phyloP scores from a whole-genome alignment of 768 basidiomycete genomes.

The Amanita fuliginea region DNA sequence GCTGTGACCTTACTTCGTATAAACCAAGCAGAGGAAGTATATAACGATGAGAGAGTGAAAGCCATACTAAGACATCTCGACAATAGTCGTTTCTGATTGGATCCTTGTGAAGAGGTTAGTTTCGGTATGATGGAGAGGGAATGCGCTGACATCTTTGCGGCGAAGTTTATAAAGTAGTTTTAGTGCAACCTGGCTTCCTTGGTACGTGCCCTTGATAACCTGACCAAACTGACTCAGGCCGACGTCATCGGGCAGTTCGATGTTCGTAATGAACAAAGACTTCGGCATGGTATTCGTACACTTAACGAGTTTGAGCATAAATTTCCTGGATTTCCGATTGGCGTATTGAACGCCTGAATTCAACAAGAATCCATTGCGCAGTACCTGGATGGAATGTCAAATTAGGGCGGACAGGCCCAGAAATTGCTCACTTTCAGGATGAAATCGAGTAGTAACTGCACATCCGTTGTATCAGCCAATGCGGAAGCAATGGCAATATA shows the following conservation, averaged over 20 bases:
- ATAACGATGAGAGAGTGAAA: neutral
- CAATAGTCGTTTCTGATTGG: neutral
- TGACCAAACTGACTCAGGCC: neutral
- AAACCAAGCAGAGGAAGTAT: neutral
- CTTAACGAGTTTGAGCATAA: neutral
- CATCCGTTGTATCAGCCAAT: neutral
- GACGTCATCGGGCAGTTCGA: neutral
- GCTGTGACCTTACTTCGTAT: neutral
- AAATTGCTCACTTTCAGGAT: neutral
- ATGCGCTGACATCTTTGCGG: neutral
- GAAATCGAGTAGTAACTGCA: neutral
- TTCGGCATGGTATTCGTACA: neutral
- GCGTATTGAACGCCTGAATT: neutral
- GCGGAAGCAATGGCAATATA: neutral
- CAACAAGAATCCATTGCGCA: neutral
- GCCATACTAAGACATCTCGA: neutral
- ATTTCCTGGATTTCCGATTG: neutral
- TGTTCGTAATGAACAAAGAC: neutral
- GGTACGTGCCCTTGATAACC: neutral
- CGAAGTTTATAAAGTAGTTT: neutral
- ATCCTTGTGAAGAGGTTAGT: neutral
- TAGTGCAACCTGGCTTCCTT: neutral
- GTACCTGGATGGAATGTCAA: neutral
- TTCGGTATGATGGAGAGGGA: neutral
- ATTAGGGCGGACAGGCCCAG: too few species aligned